A percentile compares a stretch with the other conserved stretches of the same genome.
Evolutionary conservation across 129 eudicot genomes (phyloP).

Genomic region (Helianthus tuberosus): DNA sequence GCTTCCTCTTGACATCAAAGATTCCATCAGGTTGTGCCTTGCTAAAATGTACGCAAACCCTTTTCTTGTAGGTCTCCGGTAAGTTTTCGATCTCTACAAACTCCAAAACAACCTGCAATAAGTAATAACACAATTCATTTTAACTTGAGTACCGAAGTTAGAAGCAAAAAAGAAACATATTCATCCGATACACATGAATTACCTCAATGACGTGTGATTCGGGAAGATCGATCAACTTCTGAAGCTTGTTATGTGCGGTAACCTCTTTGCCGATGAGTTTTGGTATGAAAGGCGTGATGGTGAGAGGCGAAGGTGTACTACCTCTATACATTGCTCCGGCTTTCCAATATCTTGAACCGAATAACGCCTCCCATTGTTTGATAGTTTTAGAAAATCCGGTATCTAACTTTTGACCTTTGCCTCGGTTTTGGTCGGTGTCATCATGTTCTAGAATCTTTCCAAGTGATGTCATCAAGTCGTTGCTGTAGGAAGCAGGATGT

Average conservation of each 20-base stretch:
- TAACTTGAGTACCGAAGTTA: background rate
- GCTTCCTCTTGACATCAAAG: conserved; percentile 67
- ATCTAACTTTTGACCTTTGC: conserved; percentile 82
- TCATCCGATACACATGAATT: conserved; percentile 3
- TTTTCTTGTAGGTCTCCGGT: conserved; percentile 59
- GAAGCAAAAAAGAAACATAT: background rate
- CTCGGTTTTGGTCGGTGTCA: conserved; percentile 87
- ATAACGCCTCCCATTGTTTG: conserved; percentile 76
- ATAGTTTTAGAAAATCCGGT: conserved; percentile 83
- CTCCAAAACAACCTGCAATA: conserved; percentile 79
- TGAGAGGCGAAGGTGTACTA: conserved; percentile 61
- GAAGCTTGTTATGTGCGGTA: conserved; percentile 24
- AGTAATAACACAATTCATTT: conserved; percentile 5
- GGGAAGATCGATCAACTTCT: conserved; percentile 46
- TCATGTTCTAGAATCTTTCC: conserved; percentile 92
- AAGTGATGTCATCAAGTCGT: conserved; percentile 53
- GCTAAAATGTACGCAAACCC: conserved; percentile 52
- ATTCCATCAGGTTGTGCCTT: conserved; percentile 73
- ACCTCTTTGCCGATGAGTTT: conserved; percentile 34
- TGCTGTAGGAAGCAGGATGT: conserved; percentile 75
- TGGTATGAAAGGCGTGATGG: conserved; percentile 48
- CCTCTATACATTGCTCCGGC: conserved; percentile 97
- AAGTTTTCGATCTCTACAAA: conserved; percentile 66
- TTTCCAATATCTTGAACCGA: conserved; percentile 86
- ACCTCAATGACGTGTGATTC: conserved; percentile 62